Percentiles rank a stretch among this genome's conserved stretches.
These are phyloP conservation scores for Fomitopsis pulvina DNA, from an alignment of 768 basidiomycete species.

Conservation along the genomic window DNA sequence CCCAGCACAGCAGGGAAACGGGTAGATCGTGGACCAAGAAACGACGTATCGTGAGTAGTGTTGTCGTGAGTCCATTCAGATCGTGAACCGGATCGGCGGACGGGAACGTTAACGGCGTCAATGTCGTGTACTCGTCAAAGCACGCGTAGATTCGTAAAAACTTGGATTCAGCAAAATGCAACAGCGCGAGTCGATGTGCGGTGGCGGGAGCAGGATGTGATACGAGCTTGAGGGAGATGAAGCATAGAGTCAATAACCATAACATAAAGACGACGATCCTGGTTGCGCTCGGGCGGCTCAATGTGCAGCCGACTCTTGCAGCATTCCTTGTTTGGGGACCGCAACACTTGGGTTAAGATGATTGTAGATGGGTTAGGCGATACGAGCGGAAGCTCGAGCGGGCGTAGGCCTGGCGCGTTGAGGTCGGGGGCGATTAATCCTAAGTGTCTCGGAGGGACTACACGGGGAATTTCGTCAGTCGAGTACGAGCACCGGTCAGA, in stretches of 20 bases:
- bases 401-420: conserved; percentile 33
- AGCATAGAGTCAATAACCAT: conserved; percentile 28
- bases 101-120: conserved; percentile 4
- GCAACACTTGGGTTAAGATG: not conserved
- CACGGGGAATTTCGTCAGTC: not conserved
- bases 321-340: not conserved
- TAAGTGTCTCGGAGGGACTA: conserved; percentile 35
- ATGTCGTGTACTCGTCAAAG: conserved; percentile 5
- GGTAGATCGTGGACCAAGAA: not conserved
- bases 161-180: conserved; percentile 3
- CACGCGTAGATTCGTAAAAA: conserved; percentile 2
- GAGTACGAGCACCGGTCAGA: not conserved
- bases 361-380: conserved; percentile 14
- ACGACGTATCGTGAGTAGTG: not conserved
- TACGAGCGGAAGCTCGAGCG: conserved; percentile 22
- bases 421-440: conserved; percentile 41
- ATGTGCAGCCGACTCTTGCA: not conserved
- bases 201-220: not conserved
- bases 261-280: conserved; percentile 20
- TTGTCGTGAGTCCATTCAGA: conserved; percentile 1
- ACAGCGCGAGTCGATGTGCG: not conserved
- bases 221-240: conserved; percentile 3
- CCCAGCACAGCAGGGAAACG: conserved; percentile 2
- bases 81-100: conserved; percentile 5
- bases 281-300: conserved; percentile 2